These are phyloP conservation scores for Cornus kousa DNA, from an alignment of 148 eudicot species.

Conservation along the genomic window DNA sequence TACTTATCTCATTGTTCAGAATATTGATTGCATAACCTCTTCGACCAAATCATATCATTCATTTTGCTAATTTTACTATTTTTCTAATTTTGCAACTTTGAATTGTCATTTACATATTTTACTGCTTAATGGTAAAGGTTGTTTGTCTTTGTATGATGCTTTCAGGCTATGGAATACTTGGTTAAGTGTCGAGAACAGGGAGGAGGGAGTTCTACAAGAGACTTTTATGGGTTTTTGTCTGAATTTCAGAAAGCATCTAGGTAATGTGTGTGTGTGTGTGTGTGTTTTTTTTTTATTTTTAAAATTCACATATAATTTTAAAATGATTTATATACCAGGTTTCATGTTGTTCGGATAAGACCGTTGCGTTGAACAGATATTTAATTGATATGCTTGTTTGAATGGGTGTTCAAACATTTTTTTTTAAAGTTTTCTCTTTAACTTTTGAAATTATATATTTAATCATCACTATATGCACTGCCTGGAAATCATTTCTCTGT, in stretches of 20 bases:
- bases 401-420: background rate
- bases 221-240: slow-evolving; percentile 55
- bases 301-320: background rate
- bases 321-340: background rate
- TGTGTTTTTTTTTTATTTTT: background rate
- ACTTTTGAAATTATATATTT: background rate
- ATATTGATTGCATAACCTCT: background rate
- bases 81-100: background rate
- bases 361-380: background rate
- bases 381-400: background rate
- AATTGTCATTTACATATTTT: background rate
- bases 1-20: background rate
- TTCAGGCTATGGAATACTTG: slow-evolving; percentile 87
- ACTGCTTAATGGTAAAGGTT: background rate
- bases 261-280: too few species aligned
- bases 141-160: background rate
- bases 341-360: background rate
- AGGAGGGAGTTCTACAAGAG: slow-evolving; percentile 60
- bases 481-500: background rate
- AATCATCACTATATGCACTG: background rate
- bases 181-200: slow-evolving; percentile 62
- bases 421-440: background rate
- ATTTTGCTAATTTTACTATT: background rate
- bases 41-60: background rate
- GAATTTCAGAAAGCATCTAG: slow-evolving; percentile 94